Conservation (phyloP, 257 asterid genomes). For the Cynanchum wilfordii region DNA sequence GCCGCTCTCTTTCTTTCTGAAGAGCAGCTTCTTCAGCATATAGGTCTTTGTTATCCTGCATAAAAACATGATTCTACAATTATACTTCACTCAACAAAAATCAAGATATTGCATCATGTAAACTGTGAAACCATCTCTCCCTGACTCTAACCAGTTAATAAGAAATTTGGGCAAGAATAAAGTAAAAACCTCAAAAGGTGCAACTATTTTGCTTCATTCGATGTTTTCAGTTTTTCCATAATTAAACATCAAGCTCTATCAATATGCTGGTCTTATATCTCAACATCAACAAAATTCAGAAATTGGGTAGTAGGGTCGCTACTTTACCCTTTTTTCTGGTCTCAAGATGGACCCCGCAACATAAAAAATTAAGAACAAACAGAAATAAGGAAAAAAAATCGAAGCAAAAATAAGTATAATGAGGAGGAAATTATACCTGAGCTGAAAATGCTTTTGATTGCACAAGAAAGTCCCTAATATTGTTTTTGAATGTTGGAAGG, state of each 20-base stretch:
- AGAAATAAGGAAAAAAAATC: neutral
- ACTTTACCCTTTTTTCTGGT: neutral
- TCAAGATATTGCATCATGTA: neutral
- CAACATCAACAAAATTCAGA: neutral
- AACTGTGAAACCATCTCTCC: too few relatives aligned
- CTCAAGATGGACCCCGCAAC: neutral
- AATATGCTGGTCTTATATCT: neutral
- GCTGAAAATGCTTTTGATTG: conserved; percentile 97
- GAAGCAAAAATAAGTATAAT: neutral
- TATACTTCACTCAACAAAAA: neutral
- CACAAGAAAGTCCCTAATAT: conserved; percentile 86
- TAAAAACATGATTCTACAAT: neutral
- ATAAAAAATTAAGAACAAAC: neutral
- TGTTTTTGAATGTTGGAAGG: conserved; percentile 69
- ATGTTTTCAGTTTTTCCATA: neutral
- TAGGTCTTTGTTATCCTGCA: conserved; percentile 92
- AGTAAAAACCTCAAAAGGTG: neutral
- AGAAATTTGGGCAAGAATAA: too few relatives aligned
- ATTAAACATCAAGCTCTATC: neutral
- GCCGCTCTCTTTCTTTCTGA: conserved; percentile 77
- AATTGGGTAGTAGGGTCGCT: neutral
- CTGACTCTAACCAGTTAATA: too few relatives aligned
- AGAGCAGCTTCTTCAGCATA: conserved; percentile 94
- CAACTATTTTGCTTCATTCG: neutral
- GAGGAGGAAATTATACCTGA: conserved; percentile 46